Conservation (phyloP, 352 stramenopile genomes). For the Phytophthora nicotianae region DNA sequence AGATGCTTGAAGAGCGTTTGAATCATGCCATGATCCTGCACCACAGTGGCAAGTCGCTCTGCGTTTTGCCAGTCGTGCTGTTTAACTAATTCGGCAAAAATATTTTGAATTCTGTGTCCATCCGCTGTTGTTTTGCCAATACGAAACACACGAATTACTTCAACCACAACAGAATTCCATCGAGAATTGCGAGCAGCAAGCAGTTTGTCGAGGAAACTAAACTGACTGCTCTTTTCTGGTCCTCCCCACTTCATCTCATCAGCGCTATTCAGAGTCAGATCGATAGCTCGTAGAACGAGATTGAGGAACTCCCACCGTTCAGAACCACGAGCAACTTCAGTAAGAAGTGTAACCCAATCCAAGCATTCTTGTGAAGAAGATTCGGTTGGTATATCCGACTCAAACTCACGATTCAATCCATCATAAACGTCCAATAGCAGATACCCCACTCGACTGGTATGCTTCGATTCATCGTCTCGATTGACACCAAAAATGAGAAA, state of each 20-base stretch:
- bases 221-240: conserved; percentile 4
- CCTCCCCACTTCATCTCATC: conserved; percentile 5
- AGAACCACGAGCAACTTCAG: conserved; percentile 28
- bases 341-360: conserved; percentile 33
- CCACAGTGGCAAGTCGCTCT: conserved; percentile 39
- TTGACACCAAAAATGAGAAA: conserved; percentile 20
- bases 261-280: conserved; percentile 20
- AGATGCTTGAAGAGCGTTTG: conserved; percentile 38
- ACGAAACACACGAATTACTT: conserved; percentile 51
- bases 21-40: conserved; percentile 34
- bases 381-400: neutral
- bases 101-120: conserved; percentile 5
- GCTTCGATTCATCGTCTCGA: conserved; percentile 33
- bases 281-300: conserved; percentile 44
- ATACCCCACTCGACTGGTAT: conserved; percentile 56
- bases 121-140: conserved; percentile 17
- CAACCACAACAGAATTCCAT: conserved; percentile 59
- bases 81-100: conserved; percentile 38
- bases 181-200: conserved; percentile 28
- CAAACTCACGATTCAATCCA: conserved; percentile 8
- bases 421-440: conserved; percentile 66
- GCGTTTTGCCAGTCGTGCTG: conserved; percentile 59
- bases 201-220: conserved; percentile 33
- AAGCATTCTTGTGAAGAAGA: conserved; percentile 7
- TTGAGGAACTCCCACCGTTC: conserved; percentile 53